Base-by-base conservation (phyloP, 2,329 filamentous ascomycete genomes). In the Aschersonia sp. region DNA sequence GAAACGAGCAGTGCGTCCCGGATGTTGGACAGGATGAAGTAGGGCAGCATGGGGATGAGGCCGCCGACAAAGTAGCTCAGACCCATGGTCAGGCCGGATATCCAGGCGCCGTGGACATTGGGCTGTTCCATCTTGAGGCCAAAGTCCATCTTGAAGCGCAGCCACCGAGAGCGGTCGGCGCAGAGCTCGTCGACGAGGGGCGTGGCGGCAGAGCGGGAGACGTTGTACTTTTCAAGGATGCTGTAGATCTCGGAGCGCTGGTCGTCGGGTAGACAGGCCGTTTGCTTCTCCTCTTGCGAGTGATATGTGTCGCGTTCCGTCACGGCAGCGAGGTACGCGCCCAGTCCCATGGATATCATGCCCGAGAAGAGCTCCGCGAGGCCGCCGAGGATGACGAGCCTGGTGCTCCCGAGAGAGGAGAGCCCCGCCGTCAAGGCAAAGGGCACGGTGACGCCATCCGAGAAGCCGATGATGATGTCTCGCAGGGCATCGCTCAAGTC, bases 351-450 rank as follows among this genome's bases (percentile, higher is more conserved):
- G 47, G 77, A 83, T 54, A 89, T 86, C 54, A 81, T 79, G 20
- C 85, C 84, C 0, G 82, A 81, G 59, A 85, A 83, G 45, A 89
- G 72, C 67, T 89, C 84, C 4, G 84, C 84, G 31, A 86, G 68
- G 5, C 84, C 84, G 46, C 81, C 84, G 53, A 84, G 78, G 50
- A 91, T 77, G 53, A 84, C 80, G 4, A 83, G 74, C 45, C 72
- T 74, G 32, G 78, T 80, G 59, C 77, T 71, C n/a, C 80, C 80
- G 44, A 84, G 67, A 46, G 73, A 74, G 2, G 78, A 81, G 2
- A 89, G 70, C 10, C 85, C 85, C 0, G 85, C 85, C 0, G 83
- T 88, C 40, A 89, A 69, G 12, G 85, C 85, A 55, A 89, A 89
- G 0, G 85, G 85, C 0, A 89, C 85, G 0, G 85, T 89, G 55